Conservation (phyloP, 305 asterid species). For the Rubia tinctorum region DNA sequence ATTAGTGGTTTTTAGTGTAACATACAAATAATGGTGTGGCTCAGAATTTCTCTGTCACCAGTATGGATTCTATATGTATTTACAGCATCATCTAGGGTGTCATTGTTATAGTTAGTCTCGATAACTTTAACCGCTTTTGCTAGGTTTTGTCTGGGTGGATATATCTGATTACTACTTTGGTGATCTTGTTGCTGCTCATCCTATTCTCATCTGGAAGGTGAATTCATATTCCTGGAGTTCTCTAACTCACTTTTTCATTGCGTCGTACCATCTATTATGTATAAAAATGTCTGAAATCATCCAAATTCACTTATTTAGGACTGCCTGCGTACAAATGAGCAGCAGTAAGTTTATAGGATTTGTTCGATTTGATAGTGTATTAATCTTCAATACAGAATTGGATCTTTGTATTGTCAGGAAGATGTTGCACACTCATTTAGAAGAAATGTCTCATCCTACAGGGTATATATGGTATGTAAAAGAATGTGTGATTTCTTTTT, state of each 20-base stretch:
- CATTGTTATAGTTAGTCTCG: constrained; percentile 9
- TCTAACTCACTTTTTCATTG: constrained; percentile 8
- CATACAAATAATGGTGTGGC: not conserved
- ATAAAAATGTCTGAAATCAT: not conserved
- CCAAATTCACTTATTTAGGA: constrained; percentile 1
- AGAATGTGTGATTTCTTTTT: not conserved
- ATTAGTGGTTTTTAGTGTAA: not conserved
- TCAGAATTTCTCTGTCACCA: not conserved
- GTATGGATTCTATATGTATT: not conserved
- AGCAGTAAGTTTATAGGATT: constrained; percentile 15
- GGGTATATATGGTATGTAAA: constrained; percentile 65
- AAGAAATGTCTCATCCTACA: constrained; percentile 59
- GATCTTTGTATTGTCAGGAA: constrained; percentile 51
- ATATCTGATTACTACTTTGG: constrained; percentile 39
- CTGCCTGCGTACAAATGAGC: constrained; percentile 15
- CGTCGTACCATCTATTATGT: not conserved
- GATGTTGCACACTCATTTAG: constrained; percentile 43
- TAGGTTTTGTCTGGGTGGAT: constrained; percentile 85
- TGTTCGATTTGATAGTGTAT: constrained; percentile 24
- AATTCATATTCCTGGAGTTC: constrained; percentile 12
- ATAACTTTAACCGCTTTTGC: constrained; percentile 26
- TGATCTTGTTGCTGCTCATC: constrained; percentile 44
- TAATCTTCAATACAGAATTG: constrained; percentile 59
- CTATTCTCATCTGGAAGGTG: constrained; percentile 47
- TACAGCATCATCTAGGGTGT: constrained; percentile 11